Percentiles rank a stretch among this genome's conserved stretches.
Conservation (phyloP, 345 rosid species). For the Linum usitatissimum region DNA sequence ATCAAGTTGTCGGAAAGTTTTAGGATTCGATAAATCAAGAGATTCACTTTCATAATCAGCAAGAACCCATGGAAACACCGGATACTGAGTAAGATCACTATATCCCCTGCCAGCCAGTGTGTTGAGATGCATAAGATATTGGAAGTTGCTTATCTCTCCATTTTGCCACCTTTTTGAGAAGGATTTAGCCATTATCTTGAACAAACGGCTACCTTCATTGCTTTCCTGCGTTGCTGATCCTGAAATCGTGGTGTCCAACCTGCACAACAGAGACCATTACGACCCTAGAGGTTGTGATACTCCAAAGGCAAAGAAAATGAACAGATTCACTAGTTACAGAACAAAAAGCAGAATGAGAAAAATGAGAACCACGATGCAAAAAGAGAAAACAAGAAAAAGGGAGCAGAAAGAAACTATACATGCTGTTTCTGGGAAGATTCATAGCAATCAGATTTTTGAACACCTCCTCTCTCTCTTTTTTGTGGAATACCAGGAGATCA, state of each 20-base stretch:
- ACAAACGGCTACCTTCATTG: constrained; percentile 86
- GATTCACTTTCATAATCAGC: constrained; percentile 87
- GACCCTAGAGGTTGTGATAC: constrained; percentile 15
- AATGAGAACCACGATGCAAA: neutral
- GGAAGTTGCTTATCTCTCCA: constrained; percentile 99
- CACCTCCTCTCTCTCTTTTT: constrained; percentile 98
- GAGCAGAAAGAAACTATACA: constrained; percentile 43
- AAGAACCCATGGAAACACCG: constrained; percentile 99
- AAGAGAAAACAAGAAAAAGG: constrained; percentile 3
- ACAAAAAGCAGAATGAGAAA: neutral
- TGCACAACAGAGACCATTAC: constrained; percentile 21
- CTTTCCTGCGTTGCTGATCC: constrained; percentile 89
- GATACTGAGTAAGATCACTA: constrained; percentile 98
- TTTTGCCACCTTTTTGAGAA: constrained; percentile 99
- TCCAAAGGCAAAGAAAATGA: constrained; percentile 10
- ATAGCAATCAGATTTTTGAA: constrained; percentile 86
- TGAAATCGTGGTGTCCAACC: constrained; percentile 96
- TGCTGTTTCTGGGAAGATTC: constrained; percentile 95
- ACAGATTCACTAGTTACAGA: neutral
- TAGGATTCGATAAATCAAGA: constrained; percentile 77
- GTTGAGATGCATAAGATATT: constrained; percentile 98
- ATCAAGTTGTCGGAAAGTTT: constrained; percentile 80
- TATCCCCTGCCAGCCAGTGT: constrained; percentile 99
- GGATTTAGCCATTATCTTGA: constrained; percentile 85
- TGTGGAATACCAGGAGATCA: constrained; percentile 94